These are phyloP conservation scores for Penicillium coffeae DNA, from an alignment of 495 filamentous ascomycete species.

Conservation along the genomic window DNA sequence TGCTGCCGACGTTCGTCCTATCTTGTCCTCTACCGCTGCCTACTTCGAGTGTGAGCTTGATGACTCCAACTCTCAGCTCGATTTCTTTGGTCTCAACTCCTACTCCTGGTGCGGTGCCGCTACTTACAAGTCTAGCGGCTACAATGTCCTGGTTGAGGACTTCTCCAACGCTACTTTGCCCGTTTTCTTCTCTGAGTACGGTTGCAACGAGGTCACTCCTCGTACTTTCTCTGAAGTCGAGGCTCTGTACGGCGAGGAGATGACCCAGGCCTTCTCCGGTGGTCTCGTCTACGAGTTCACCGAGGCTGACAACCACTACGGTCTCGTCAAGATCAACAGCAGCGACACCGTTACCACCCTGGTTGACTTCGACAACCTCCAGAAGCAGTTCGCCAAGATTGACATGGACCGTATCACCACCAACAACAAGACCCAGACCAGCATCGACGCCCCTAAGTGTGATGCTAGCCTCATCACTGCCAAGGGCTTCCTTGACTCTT, in stretches of 20 bases:
- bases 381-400: conserved; percentile 68
- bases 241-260: conserved; percentile 73
- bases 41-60: conserved; percentile 80
- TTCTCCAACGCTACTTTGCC: conserved; percentile 74
- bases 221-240: conserved; percentile 80
- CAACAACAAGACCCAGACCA: conserved; percentile 55
- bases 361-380: conserved; percentile 71
- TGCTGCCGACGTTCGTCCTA: conserved; percentile 82
- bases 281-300: conserved; percentile 88
- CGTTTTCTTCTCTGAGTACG: conserved; percentile 95
- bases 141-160: conserved; percentile 64
- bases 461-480: conserved; percentile 50
- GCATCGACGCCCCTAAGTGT: conserved; percentile 37
- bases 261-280: conserved; percentile 76
- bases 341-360: conserved; percentile 62
- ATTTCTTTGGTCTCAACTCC: conserved; percentile 91
- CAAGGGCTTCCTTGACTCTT: conserved; percentile 65
- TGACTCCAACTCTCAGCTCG: conserved; percentile 63
- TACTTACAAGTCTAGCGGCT: conserved; percentile 64
- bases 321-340: conserved; percentile 65
- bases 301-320: conserved; percentile 76
- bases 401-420: conserved; percentile 62
- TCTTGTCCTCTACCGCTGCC: conserved; percentile 73
- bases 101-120: conserved; percentile 92
- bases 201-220: conserved; percentile 79